Base-by-base conservation (phyloP, 495 filamentous ascomycete genomes). In the Letharia lupina region DNA sequence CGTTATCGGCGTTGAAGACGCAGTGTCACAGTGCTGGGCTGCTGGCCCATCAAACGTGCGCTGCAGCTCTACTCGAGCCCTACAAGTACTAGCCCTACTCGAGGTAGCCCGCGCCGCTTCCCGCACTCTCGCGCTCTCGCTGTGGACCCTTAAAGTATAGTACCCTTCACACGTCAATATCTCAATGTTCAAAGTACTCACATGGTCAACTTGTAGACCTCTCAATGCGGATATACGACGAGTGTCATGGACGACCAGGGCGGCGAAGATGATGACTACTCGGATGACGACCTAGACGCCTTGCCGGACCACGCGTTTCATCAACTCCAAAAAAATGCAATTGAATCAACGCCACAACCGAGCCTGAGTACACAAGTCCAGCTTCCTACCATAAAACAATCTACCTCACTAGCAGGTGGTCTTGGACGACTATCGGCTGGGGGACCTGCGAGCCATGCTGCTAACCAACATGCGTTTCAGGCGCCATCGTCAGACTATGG, bases 221-320 rank as follows among this genome's bases (percentile, higher is more conserved):
- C 63, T 67, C 64, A 54, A 72, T 72, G 70, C 64, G 48, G 64
- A 31, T 57, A 12, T 65, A 68, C 52, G n/a, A 66, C 71, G 65
- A 52, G 70, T 77, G 80, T 79, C 73, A 86, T 86, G 83, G 83
- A 83, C 72, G 77, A 77, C 68, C 68, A 54, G 67, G 77, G 76
- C 77, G 83, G 83, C 60, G 77, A 80, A 70, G 85, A 87, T 73
- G 86, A 87, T 62, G 81, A 79, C 72, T 87, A 87, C 76, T 85
- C 80, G 67, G 88, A 88, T 73, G 83, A 87, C 71, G 82, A 80
- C 69, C 77, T 86, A 68, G 85, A 86, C 70, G 78, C 77, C 63
- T 73, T 87, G 58, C 82, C 84, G 54, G 70, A 78, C 35, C 75
- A 82, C 67, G 77, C 81, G 18, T 75, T 84, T 60, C 73, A 77